phyloP scores from a whole-genome alignment of 75 land plant genomes.

The Chamaecyparis obtusa region DNA sequence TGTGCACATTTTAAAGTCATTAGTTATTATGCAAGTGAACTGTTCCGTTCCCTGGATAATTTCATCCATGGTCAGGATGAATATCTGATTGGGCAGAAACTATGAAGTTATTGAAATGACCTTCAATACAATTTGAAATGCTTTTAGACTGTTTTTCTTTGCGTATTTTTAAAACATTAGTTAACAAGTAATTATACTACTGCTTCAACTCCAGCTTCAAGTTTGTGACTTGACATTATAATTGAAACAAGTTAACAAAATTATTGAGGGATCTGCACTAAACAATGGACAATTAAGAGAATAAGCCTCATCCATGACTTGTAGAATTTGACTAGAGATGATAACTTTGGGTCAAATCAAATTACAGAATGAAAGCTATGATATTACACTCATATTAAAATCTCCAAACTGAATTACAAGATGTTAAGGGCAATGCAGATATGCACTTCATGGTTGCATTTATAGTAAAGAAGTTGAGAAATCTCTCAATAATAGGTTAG shows the following conservation, averaged over 20 bases:
- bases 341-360: background rate
- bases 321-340: background rate
- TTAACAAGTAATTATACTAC: background rate
- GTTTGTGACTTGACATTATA: background rate
- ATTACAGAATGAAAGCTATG: too few relatives aligned
- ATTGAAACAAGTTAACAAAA: background rate
- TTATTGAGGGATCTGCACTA: background rate
- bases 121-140: background rate
- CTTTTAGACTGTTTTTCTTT: background rate
- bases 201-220: too few relatives aligned
- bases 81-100: background rate
- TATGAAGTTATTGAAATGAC: background rate
- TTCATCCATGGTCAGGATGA: too few relatives aligned
- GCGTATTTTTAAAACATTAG: background rate
- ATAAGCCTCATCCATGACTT: background rate
- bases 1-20: too few relatives aligned
- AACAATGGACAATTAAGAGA: background rate
- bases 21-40: too few relatives aligned
- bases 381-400: too few relatives aligned
- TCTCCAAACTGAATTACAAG: background rate
- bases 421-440: background rate
- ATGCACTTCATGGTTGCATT: background rate
- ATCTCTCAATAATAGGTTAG: background rate
- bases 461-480: background rate
- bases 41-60: too few relatives aligned